Evolutionary conservation across 495 filamentous ascomycete genomes (phyloP), one percentile per base, ranked within the genome.

Genomic region (Terfezia claveryi): DNA sequence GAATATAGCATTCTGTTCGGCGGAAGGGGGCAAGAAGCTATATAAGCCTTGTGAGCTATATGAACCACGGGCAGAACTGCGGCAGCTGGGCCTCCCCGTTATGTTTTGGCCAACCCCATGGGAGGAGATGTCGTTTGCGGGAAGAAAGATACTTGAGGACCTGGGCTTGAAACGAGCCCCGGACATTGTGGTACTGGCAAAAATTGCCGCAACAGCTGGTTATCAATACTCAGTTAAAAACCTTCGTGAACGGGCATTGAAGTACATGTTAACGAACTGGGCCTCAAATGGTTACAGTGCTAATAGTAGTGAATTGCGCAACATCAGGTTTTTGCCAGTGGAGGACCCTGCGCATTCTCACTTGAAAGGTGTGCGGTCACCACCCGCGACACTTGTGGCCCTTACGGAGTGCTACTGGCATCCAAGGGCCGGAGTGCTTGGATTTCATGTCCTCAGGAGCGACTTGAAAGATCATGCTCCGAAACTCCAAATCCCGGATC

Each of bases 31-130:
- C 3, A 46, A 46, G 41, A 46, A 20, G 17, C 71, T 83, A n/a
- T 93, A 87, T 69, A 82, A 77, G 62, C 77, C 93, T 2, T 82
- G 78, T 10, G 85, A 95, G 52, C 74, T 98, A 0, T 94, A 82
- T 62, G 85, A 89, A 58, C 91, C 91, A 9, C 82, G 79, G 44
- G 79, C 81, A 37, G 64, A 72, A 0, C 72, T 91, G 16, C 73
- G 84, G 27, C 68, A 73, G 23, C 70, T 98, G 12, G 71, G 75
- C 11, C 67, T 98, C 14, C 85, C 80, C 1, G 70, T 92, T 16
- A 70, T 98, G 9, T 82, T 92, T 50, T 93, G 91, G 85, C 41
- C 41, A 14, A 20, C 14, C 17, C 14, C 12, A 14, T 46, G 41
- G 41, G 17, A 20, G 14, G 17, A 14, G 12, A 46, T 20, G 17